Evolutionary conservation across 805 yeast species (phyloP), one percentile per base, ranked within the genome.

Genomic region (Naumovozyma dairenensis): DNA sequence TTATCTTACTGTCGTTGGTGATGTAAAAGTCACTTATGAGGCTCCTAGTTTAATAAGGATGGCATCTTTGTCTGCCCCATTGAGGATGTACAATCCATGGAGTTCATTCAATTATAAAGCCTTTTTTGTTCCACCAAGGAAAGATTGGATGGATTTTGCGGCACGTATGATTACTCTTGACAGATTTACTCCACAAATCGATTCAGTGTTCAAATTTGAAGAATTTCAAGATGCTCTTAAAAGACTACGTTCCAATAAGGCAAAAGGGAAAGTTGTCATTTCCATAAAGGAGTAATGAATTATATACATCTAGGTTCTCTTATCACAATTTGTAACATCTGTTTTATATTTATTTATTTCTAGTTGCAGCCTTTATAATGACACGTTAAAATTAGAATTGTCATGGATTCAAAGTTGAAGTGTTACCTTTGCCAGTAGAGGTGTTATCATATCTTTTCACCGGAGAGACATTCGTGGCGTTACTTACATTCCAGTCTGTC

Each of bases 231-330:
- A 60, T 6, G 92, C 85, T 1, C 51, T 70, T 29, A 68, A 69
- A 6, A 60, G 59, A 40, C 50, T 79, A 19, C 52, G 51, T 5
- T 52, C 64, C 20, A 68, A 72, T 37, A 60, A 53, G 31, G 75
- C 78, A 0, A 64, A 63, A 33, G 94, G 93, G 24, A 82, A 82
- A 53, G 63, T 80, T 21, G 67, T 82, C 8, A 25, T 61, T 14
- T 7, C 26, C 7, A 24, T 24, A 7, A 10, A 20, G 22, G 6
- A 20, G 22, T 7, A n/a, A n/a, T n/a, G n/a, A n/a, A n/a, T n/a
- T n/a, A n/a, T n/a, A n/a, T n/a, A n/a, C n/a, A n/a, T n/a, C n/a
- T n/a, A n/a, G n/a, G n/a, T n/a, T n/a, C n/a, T n/a, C n/a, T n/a
- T n/a, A n/a, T n/a, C n/a, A n/a, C n/a, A n/a, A n/a, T n/a, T n/a